A percentile compares a stretch with the other conserved stretches of the same genome.
Conservation (phyloP, 208 protist species). For the Phytomonas francai region DNA sequence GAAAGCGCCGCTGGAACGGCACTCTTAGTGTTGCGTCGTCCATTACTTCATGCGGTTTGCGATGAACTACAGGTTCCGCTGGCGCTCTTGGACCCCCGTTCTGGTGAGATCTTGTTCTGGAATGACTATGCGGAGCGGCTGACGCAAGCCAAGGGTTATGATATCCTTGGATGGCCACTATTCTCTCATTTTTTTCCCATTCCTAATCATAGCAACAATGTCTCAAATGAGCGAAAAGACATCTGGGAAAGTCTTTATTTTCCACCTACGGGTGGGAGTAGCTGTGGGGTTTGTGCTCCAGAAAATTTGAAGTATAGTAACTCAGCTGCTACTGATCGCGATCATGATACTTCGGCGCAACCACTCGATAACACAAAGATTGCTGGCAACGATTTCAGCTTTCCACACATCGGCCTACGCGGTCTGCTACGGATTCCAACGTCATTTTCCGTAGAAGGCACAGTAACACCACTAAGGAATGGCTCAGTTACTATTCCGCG, state of each 20-base stretch:
- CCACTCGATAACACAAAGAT: background rate
- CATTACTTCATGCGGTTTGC: conserved; percentile 44
- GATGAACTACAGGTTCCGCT: conserved; percentile 53
- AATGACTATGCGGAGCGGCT: conserved; percentile 24
- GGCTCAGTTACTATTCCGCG: background rate
- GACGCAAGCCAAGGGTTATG: conserved; percentile 29
- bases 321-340: background rate
- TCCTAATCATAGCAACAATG: background rate
- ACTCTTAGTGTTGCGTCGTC: conserved; percentile 40
- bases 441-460: background rate
- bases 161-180: conserved; percentile 33
- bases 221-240: background rate
- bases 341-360: background rate
- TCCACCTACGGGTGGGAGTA: background rate
- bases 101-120: conserved; percentile 54
- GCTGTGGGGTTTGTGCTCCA: background rate
- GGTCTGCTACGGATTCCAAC: background rate
- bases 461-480: background rate
- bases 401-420: background rate
- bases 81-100: conserved; percentile 51
- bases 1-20: background rate
- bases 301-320: background rate
- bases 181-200: conserved; percentile 6
- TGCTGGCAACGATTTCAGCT: background rate
- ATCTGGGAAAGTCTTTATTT: background rate